Evolutionary conservation across 2,329 filamentous ascomycete species (phyloP), one percentile per base, ranked within the genome.

Genomic region (Whalleya microplaca): DNA sequence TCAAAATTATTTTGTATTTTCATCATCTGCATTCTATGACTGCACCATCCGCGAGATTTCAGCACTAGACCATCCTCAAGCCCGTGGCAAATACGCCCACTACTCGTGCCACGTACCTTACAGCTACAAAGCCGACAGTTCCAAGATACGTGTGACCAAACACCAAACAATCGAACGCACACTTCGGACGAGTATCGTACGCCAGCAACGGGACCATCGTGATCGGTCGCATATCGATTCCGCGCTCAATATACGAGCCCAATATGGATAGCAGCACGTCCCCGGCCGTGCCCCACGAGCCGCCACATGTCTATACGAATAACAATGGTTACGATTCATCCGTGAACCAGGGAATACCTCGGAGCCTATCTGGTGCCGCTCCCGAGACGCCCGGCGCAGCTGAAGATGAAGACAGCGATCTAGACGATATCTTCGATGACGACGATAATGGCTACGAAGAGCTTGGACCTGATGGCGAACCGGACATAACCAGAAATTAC

Each of bases 401-500:
- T n/a, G 58, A 67, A 27, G 63, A 61, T 10, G 63, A 73, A 27
- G 73, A 77, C 37, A 63, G 56, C 14, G 74, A 78, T 51, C 59
- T 76, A 10, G 74, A 78, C 47, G 77, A 79, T 41, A 73, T 77
- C 18, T 76, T 68, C 21, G 60, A 66, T 21, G 71, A 78, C 16
- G 74, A 78, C 43, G 75, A 78, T 32, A 76, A 78, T 58, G 73
- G 81, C 41, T 78, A 82, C 32, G 80, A 85, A 32, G 85, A 87
- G 9, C 79, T 86, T 43, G 67, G 75, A 82, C 51, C 45, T 18
- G 78, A 86, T 47, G 77, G 78, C 7, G 80, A 84, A 0, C 80
- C 83, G 41, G 90, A 96, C 72, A 83, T 92, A 54, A 92, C 91
- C 40, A 95, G 96, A 75, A 87, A 88, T 7, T 95, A 95, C 79